These are phyloP conservation scores for Pichia membranifaciens DNA, from an alignment of 805 yeast species.

Conservation along the genomic window DNA sequence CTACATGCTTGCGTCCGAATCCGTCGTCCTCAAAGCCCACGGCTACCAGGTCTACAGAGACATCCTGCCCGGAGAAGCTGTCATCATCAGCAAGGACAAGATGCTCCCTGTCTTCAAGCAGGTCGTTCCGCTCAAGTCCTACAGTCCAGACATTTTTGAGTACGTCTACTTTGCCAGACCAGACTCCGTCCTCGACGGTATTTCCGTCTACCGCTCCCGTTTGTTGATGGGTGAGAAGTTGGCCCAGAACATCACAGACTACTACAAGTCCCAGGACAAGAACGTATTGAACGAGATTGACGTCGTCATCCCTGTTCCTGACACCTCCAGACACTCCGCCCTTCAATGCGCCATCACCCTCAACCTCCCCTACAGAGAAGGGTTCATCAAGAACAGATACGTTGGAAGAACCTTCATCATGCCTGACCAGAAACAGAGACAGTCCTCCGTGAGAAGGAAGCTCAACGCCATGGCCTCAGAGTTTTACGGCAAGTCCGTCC, in stretches of 20 bases:
- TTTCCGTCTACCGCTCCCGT: conserved; percentile 88
- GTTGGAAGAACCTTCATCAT: conserved; percentile 97
- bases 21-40: conserved; percentile 90
- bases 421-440: conserved; percentile 95
- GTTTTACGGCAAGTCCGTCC: conserved; percentile 75
- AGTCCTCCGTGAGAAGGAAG: conserved; percentile 89
- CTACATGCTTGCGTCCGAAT: conserved; percentile 93
- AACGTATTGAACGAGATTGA: conserved; percentile 59
- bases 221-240: conserved; percentile 89
- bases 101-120: conserved; percentile 76
- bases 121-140: conserved; percentile 68
- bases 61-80: conserved; percentile 92
- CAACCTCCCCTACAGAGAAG: conserved; percentile 86
- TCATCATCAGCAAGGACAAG: conserved; percentile 76
- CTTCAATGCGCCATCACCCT: conserved; percentile 82
- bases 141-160: conserved; percentile 95
- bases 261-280: conserved; percentile 35
- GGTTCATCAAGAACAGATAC: conserved; percentile 92
- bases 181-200: conserved; percentile 94
- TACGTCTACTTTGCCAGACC: conserved; percentile 98
- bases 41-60: conserved; percentile 78
- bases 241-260: conserved; percentile 58
- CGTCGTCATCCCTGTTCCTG: conserved; percentile 97
- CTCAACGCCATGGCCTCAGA: conserved; percentile 95
- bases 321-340: conserved; percentile 95